phyloP scores from a whole-genome alignment of 2,329 filamentous ascomycete genomes.

The Nannizzia gypsea region DNA sequence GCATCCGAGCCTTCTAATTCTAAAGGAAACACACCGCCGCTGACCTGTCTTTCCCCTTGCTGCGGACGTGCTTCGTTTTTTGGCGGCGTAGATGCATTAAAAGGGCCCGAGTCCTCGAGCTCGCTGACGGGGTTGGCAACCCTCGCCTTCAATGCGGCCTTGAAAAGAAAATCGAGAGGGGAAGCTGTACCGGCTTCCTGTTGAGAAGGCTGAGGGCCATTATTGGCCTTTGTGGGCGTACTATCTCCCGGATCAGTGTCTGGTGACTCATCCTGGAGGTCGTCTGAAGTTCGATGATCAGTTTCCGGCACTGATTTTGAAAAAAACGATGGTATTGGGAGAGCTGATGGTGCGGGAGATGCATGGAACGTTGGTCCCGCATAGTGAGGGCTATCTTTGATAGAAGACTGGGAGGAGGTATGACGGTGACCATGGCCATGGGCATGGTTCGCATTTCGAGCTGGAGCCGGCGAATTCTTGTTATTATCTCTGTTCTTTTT shows the following conservation, averaged over 20 bases:
- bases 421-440: conserved; percentile 19
- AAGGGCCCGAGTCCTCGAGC: conserved; percentile 19
- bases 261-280: conserved; percentile 31
- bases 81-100: not conserved
- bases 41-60: conserved; percentile 37
- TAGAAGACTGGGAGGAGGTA: conserved; percentile 25
- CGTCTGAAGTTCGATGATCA: conserved; percentile 24
- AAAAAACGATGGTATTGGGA: conserved; percentile 83
- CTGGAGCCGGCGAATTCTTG: not conserved
- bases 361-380: conserved; percentile 91
- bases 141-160: conserved; percentile 58
- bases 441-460: not conserved
- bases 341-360: conserved; percentile 77
- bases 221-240: conserved; percentile 36
- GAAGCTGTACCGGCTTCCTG: conserved; percentile 43
- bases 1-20: conserved; percentile 55
- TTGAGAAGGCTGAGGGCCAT: conserved; percentile 19
- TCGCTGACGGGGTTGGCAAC: conserved; percentile 45
- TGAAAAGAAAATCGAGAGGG: conserved; percentile 82
- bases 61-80: conserved; percentile 20
- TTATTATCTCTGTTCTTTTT: conserved; percentile 26
- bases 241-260: conserved; percentile 27
- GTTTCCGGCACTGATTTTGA: conserved; percentile 63
- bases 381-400: conserved; percentile 45
- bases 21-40: conserved; percentile 49